Evolutionary conservation across 306 rosid species (phyloP).

Genomic region (Prosopis cineraria): DNA sequence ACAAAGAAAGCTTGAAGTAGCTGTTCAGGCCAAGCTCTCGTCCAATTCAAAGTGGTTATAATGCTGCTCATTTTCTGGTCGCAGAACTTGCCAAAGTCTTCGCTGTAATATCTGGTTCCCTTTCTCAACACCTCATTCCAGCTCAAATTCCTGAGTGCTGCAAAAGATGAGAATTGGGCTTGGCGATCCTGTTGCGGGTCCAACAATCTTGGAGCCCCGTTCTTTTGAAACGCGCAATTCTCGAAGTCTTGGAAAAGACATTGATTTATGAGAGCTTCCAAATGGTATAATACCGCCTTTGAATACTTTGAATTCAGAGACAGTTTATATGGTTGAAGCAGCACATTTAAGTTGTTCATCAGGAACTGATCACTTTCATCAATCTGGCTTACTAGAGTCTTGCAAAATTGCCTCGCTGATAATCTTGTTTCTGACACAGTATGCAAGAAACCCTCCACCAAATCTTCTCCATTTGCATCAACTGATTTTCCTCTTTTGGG

Average conservation of each 20-base stretch:
- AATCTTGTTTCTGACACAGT: constrained; percentile 92
- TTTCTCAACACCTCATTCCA: constrained; percentile 96
- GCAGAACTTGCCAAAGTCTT: constrained; percentile 91
- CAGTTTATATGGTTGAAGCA: constrained; percentile 78
- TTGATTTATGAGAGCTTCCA: constrained; percentile 85
- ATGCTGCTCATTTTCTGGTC: constrained; percentile 94
- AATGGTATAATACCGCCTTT: constrained; percentile 77
- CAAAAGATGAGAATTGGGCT: constrained; percentile 73
- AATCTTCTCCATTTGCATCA: constrained; percentile 55
- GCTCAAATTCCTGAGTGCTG: constrained; percentile 77
- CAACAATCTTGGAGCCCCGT: constrained; percentile 67
- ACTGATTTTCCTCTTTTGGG: constrained; percentile 51
- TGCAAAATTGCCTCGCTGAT: constrained; percentile 89
- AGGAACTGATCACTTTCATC: constrained; percentile 69
- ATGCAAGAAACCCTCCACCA: constrained; percentile 94
- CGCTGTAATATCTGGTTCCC: constrained; percentile 90
- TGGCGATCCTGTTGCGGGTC: constrained; percentile 76
- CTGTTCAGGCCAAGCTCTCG: constrained; percentile 87
- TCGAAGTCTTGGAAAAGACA: constrained; percentile 86
- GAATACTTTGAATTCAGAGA: constrained; percentile 77
- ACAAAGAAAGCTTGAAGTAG: constrained; percentile 95
- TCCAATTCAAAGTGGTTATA: constrained; percentile 69
- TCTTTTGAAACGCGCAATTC: constrained; percentile 78
- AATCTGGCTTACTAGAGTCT: constrained; percentile 67
- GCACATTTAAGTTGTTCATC: constrained; percentile 65